Conservation (phyloP, 148 eudicot species). For the Vaccinium vitisidaea region DNA sequence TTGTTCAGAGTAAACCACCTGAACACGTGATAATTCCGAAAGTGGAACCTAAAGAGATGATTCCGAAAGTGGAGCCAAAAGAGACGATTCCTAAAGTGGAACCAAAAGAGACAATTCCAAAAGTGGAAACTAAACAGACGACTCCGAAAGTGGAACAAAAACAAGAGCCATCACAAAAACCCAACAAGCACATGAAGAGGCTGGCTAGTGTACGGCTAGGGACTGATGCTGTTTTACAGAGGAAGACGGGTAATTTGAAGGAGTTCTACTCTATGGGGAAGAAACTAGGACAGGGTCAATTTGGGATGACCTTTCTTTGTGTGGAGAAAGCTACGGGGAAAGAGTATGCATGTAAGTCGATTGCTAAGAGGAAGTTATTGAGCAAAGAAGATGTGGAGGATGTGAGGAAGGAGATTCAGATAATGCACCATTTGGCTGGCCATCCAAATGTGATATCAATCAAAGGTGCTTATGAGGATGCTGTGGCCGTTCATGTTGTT, state of each 20-base stretch:
- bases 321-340: constrained; percentile 46
- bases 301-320: constrained; percentile 55
- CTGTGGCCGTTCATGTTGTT: constrained; percentile 57
- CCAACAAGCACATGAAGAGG: constrained; percentile 52
- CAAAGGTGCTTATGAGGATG: constrained; percentile 56
- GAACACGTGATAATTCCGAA: constrained; percentile 31
- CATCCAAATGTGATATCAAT: constrained; percentile 50
- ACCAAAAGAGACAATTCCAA: background rate
- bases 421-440: constrained; percentile 67
- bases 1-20: constrained; percentile 59
- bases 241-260: constrained; percentile 53
- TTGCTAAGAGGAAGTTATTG: constrained; percentile 53
- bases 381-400: constrained; percentile 61
- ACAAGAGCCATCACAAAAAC: constrained; percentile 41
- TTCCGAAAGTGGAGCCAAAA: background rate
- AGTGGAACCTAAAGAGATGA: too few species aligned
- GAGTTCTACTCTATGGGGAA: constrained; percentile 53
- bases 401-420: constrained; percentile 65
- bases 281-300: constrained; percentile 66
- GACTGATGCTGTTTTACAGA: constrained; percentile 44
- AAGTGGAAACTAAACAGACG: background rate
- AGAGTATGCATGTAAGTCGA: constrained; percentile 57
- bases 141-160: constrained; percentile 39
- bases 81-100: background rate
- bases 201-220: constrained; percentile 54